phyloP scores from a whole-genome alignment of 768 basidiomycete species.

The Psilocybe subaeruginosa region DNA sequence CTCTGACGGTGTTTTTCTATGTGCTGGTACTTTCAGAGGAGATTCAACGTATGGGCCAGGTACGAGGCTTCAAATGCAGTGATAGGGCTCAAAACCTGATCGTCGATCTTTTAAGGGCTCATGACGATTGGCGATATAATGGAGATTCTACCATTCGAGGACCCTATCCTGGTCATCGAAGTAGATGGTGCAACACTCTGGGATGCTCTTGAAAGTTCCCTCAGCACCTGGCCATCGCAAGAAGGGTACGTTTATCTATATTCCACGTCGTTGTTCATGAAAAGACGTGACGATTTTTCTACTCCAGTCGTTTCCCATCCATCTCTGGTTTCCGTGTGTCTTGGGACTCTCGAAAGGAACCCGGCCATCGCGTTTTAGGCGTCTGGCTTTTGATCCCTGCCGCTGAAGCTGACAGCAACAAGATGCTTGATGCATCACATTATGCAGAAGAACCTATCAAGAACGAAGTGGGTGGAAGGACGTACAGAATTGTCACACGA shows the following conservation, averaged over 20 bases:
- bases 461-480: slow-evolving; percentile 53
- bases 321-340: slow-evolving; percentile 82
- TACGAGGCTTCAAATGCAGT: slow-evolving; percentile 25
- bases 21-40: slow-evolving; percentile 83
- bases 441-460: slow-evolving; percentile 57
- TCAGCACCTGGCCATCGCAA: slow-evolving; percentile 85
- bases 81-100: neutral
- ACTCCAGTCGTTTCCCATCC: slow-evolving; percentile 79
- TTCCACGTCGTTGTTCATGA: neutral
- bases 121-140: slow-evolving; percentile 86
- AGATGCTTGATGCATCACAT: slow-evolving; percentile 27
- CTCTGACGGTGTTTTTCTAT: slow-evolving; percentile 81
- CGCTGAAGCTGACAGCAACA: slow-evolving; percentile 25
- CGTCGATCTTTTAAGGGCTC: slow-evolving; percentile 45
- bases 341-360: slow-evolving; percentile 81
- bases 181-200: slow-evolving; percentile 80
- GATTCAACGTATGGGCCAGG: slow-evolving; percentile 87
- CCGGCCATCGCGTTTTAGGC: slow-evolving; percentile 74
- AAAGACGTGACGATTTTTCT: neutral
- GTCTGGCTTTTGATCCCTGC: slow-evolving; percentile 59
- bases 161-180: slow-evolving; percentile 81
- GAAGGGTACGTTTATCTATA: slow-evolving; percentile 64
- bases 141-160: slow-evolving; percentile 89
- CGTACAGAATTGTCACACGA: slow-evolving; percentile 82
- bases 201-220: slow-evolving; percentile 73